A percentile compares a stretch with the other conserved stretches of the same genome.
Evolutionary conservation across 73 alveolate genomes (phyloP).

Genomic region (Paraurostyla sp.): DNA sequence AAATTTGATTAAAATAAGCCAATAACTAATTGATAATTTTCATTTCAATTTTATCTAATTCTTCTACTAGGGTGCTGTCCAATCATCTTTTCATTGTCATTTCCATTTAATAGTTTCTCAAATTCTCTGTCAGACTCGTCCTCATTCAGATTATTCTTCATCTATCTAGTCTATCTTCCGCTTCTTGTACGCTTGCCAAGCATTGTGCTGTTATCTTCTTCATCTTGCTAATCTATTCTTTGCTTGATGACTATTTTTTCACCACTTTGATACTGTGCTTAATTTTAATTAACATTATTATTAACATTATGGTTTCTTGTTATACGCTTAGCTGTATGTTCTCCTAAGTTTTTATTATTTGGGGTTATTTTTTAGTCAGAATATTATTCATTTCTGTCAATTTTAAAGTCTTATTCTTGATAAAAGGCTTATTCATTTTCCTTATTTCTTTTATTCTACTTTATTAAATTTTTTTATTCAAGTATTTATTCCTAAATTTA

Average conservation of each 20-base stretch:
- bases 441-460: not conserved
- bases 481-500: not conserved
- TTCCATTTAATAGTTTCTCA: constrained; percentile 17
- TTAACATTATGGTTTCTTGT: not conserved
- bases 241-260: not conserved
- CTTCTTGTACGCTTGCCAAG: constrained; percentile 57
- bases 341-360: not conserved
- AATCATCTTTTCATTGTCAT: not conserved
- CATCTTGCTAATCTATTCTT: not conserved
- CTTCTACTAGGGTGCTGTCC: not conserved
- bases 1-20: not conserved
- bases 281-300: not conserved
- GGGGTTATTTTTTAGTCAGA: no score
- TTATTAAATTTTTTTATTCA: not conserved
- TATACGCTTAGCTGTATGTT: not conserved
- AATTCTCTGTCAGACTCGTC: constrained; percentile 32
- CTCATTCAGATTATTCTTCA: not conserved
- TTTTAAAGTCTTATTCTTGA: not conserved
- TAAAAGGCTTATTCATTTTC: not conserved
- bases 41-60: constrained; percentile 28
- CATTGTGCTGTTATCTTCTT: not conserved
- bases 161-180: constrained; percentile 18
- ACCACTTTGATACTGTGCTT: not conserved
- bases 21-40: not conserved
- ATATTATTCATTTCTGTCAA: no score